phyloP scores from a whole-genome alignment of 768 basidiomycete genomes.

The Leucocoprinus leucothites region DNA sequence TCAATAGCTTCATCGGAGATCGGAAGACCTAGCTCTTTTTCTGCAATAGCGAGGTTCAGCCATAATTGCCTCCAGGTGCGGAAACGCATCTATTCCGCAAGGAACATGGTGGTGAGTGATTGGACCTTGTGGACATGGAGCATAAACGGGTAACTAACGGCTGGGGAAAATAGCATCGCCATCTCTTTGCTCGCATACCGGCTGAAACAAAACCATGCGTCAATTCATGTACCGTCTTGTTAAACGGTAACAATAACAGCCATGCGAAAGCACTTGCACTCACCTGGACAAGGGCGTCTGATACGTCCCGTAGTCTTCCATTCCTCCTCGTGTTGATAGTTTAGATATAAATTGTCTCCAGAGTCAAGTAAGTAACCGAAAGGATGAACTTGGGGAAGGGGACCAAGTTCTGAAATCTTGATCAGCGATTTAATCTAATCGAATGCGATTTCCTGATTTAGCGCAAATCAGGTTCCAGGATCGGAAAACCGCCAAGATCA shows the following conservation, averaged over 20 bases:
- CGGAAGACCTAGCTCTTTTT: slow-evolving; percentile 90
- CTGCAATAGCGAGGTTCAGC: slow-evolving; percentile 94
- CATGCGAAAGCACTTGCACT: neutral
- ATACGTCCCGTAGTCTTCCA: slow-evolving; percentile 71
- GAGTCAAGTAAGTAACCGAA: neutral
- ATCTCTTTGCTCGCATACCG: slow-evolving; percentile 99
- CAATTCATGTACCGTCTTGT: neutral
- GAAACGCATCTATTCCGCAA: slow-evolving; percentile 76
- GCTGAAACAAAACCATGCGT: slow-evolving; percentile 35
- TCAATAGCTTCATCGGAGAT: slow-evolving; percentile 89
- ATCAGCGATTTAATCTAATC: neutral
- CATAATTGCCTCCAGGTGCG: slow-evolving; percentile 94
- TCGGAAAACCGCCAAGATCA: neutral
- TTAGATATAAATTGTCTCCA: neutral
- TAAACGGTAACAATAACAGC: neutral
- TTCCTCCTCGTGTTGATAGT: slow-evolving; percentile 18
- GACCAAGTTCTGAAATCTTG: neutral
- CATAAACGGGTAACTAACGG: slow-evolving; percentile 46
- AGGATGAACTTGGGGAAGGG: no score
- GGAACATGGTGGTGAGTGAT: neutral
- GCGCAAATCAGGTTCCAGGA: neutral
- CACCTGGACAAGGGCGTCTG: slow-evolving; percentile 83
- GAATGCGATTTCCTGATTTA: neutral
- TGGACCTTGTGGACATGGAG: neutral
- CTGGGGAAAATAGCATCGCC: slow-evolving; percentile 94